Evolutionary conservation across 2,329 filamentous ascomycete species (phyloP), one percentile per base, ranked within the genome.

Genomic region (Penicillium sp.): DNA sequence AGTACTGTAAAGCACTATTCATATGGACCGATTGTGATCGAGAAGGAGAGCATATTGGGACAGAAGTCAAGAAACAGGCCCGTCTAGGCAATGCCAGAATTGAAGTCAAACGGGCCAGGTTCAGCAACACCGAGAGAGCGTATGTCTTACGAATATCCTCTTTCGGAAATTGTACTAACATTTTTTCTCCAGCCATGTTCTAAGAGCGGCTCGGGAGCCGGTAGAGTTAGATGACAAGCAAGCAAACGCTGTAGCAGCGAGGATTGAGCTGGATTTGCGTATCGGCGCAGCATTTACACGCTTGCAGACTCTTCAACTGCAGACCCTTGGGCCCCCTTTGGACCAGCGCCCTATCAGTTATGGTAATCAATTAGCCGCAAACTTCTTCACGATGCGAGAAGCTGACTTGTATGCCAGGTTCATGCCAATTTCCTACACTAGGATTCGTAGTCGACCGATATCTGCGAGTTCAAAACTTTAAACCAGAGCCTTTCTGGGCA

Each of bases 1-100:
- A 82, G 59, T 82, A 83, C 68, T 81, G 86, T n/a, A 83, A 81
- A 55, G 84, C 87, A 12, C 79, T 99, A 30, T 93, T 95, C 72
- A 97, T 99, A 65, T 99, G 94, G 94, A 99, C 94, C 0, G 94
- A 99, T 80, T 97, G 94, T 73, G 94, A 99, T 79, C 86, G 92
- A 55, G 94, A 99, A 79, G 94, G 94, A 35, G 94, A 99, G 71
- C 89, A 97, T 68, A 99, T 99, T 63, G 94, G 94, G 6, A 82
- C 88, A 40, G 93, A 99, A 71, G 93, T 99, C 59, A 86, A 91
- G 46, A 83, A 89, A 52, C 87, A 93, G 58, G 94, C 94, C 5
- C 78, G 80, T 47, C 85, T 85, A 66, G 87, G 83, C 9, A 97
- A 97, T 61, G 73, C 80, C 9, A 78, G 78, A 1, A 85, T 99